Evolutionary conservation across 495 filamentous ascomycete species (phyloP), one percentile per base, ranked within the genome.

Genomic region (Xylaria nigripes): DNA sequence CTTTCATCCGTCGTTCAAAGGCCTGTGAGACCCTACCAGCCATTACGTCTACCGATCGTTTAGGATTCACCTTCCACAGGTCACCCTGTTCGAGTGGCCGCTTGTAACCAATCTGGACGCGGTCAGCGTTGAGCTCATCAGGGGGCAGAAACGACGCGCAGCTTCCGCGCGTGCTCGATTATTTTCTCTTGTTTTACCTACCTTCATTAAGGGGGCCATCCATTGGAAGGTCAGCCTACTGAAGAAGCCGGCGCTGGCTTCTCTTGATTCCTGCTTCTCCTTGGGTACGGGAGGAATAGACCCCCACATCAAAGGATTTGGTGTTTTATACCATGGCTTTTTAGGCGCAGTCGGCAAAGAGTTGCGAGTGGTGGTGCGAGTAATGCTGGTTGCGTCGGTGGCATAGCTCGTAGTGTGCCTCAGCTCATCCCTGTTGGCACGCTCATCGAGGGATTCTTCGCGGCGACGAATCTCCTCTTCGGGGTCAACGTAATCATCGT

Each of bases 41-140:
- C 61, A 95, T 63, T 4, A 80, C 65, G 21, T 88, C 80, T 36
- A 86, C 83, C n/a, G 79, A 73, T 38, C 92, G 78, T 51, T 86
- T 66, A 0, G 91, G 90, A 58, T 95, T 95, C 45, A 96, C 86
- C 1, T 73, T 74, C 83, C 90, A 95, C 52, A 97, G 82, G 64
- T 97, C 92, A 63, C 85, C 85, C 32, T 83, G 69, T 59, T 96
- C 87, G 6, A 97, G 78, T 12, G 84, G 82, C 9, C 92, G 84
- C 62, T 89, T 80, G 66, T 96, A 97, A 16, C 92, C 92, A 45
- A 76, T 76, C 78, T 84, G 59, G 18, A 16, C 50, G 16, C 48
- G 54, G 29, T 45, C 41, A 61, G 48, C 29, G 43, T 24, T 43
- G 27, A 6, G 24, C 27, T 10, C 3, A 29, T 41, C 18, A 30